A percentile compares a stretch with the other conserved stretches of the same genome.
These are phyloP conservation scores for Chlorella variabilis DNA, from an alignment of 163 green algal genomes.

Conservation along the genomic window DNA sequence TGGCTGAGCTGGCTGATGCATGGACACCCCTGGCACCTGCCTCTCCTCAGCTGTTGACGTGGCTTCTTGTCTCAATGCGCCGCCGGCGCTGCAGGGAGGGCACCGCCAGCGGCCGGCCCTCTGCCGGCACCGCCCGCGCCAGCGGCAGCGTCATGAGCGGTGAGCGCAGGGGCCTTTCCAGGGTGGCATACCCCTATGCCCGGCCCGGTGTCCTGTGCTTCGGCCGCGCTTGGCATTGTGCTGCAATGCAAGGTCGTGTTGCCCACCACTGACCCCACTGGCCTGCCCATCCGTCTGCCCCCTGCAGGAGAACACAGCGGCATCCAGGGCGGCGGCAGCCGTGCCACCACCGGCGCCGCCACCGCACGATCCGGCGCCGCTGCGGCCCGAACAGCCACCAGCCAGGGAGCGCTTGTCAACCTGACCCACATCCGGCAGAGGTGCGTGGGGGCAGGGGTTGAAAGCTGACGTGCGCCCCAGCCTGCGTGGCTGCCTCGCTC, in stretches of 20 bases:
- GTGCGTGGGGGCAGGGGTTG: not conserved
- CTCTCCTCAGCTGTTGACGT: too few relatives aligned
- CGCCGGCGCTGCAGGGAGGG: not conserved
- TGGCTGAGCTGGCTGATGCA: too few relatives aligned
- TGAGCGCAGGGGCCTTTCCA: not conserved
- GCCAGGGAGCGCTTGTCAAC: not conserved
- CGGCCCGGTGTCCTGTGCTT: too few relatives aligned
- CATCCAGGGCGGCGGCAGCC: slow-evolving; percentile 10
- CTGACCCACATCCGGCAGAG: slow-evolving; percentile 4
- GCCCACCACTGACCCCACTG: too few relatives aligned
- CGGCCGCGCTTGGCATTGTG: too few relatives aligned
- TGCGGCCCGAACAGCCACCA: slow-evolving; percentile 17
- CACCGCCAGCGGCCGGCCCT: not conserved
- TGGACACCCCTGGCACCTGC: too few relatives aligned
- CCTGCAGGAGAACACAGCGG: slow-evolving; percentile 31
- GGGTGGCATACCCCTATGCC: too few relatives aligned
- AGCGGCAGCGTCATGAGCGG: slow-evolving; percentile 18
- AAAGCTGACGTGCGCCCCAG: too few relatives aligned
- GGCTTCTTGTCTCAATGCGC: too few relatives aligned
- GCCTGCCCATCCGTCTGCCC: too few relatives aligned
- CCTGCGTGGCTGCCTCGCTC: too few relatives aligned
- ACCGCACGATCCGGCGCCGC: not conserved
- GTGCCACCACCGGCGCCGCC: not conserved
- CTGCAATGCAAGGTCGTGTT: too few relatives aligned
- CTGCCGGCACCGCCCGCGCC: not conserved